Evolutionary conservation across 306 rosid genomes (phyloP).

Genomic region (Fragaria ananassa): DNA sequence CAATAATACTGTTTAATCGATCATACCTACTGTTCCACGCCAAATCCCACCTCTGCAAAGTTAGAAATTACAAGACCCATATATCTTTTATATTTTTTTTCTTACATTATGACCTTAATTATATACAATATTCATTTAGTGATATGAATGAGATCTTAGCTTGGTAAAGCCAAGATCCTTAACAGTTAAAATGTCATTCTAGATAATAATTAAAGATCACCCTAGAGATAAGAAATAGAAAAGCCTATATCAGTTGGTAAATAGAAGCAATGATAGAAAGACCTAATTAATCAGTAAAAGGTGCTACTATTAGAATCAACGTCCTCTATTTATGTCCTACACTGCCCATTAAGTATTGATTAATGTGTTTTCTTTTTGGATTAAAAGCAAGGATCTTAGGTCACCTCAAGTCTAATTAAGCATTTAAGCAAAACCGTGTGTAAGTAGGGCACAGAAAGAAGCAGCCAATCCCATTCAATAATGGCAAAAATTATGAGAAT

Average conservation of each 20-base stretch:
- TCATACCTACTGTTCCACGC: conserved; percentile 7
- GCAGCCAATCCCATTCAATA: conserved; percentile 12
- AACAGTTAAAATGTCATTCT: conserved; percentile 2
- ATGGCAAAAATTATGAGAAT: conserved; percentile 24
- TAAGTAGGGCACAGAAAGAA: conserved; percentile 17
- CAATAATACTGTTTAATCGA: conserved; percentile 1
- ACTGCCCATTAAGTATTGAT: neutral
- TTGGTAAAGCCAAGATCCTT: conserved; percentile 6
- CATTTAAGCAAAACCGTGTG: conserved; percentile 22
- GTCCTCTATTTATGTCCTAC: neutral
- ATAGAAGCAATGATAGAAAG: neutral
- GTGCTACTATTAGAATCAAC: neutral
- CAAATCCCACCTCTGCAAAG: neutral
- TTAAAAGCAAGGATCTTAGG: conserved; percentile 71
- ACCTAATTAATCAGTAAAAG: neutral
- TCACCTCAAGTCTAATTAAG: conserved; percentile 47
- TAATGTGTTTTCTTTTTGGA: conserved; percentile 27
- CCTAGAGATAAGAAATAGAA: neutral
- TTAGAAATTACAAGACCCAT: neutral
- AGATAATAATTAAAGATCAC: conserved; percentile 3
- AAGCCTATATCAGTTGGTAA: neutral
- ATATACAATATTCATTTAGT: neutral
- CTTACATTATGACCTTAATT: no score
- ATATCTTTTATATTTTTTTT: no score
- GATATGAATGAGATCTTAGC: conserved; percentile 12